A percentile compares a stretch with the other conserved stretches of the same genome.
Evolutionary conservation across 2,329 filamentous ascomycete genomes (phyloP).

Genomic region (Phialemoniopsis sp.): DNA sequence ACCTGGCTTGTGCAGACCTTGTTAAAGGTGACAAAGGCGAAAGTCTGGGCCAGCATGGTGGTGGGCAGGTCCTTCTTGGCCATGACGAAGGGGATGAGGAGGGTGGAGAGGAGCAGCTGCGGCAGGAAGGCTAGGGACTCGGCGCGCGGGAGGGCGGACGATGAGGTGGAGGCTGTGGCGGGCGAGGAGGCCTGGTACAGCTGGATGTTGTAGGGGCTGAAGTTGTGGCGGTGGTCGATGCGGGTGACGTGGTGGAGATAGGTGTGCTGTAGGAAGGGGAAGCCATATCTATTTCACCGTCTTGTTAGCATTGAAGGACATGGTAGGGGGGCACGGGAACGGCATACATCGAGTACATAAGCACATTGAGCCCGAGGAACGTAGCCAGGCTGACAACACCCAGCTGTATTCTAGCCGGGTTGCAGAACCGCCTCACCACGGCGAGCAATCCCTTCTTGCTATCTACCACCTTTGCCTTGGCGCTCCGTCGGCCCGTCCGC

Average conservation of each 20-base stretch:
- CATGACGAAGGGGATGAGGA: constrained; percentile 65
- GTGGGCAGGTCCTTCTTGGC: constrained; percentile 78
- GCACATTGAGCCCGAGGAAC: constrained; percentile 68
- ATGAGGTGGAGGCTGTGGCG: constrained; percentile 25
- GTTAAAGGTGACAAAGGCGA: constrained; percentile 96
- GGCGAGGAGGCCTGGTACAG: constrained; percentile 79
- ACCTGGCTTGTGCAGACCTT: constrained; percentile 99
- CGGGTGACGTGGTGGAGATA: constrained; percentile 90
- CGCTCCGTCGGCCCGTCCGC: constrained; percentile 14
- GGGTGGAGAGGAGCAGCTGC: constrained; percentile 74
- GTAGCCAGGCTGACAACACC: constrained; percentile 63
- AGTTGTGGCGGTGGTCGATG: constrained; percentile 96
- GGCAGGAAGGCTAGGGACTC: constrained; percentile 87
- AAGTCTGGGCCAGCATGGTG: constrained; percentile 91
- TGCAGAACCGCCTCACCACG: constrained; percentile 39
- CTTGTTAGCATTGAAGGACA: constrained; percentile 8
- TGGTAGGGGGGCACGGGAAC: not conserved
- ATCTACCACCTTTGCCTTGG: constrained; percentile 1
- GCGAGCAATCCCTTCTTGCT: constrained; percentile 17
- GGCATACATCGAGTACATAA: constrained; percentile 70
- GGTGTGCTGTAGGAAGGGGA: constrained; percentile 81
- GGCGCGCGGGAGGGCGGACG: constrained; percentile 34
- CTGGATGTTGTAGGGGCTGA: constrained; percentile 91
- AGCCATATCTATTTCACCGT: constrained; percentile 57
- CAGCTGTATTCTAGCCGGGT: constrained; percentile 51